phyloP scores from a whole-genome alignment of 2,329 filamentous ascomycete species.

The Stagonosporopsis tanaceti region DNA sequence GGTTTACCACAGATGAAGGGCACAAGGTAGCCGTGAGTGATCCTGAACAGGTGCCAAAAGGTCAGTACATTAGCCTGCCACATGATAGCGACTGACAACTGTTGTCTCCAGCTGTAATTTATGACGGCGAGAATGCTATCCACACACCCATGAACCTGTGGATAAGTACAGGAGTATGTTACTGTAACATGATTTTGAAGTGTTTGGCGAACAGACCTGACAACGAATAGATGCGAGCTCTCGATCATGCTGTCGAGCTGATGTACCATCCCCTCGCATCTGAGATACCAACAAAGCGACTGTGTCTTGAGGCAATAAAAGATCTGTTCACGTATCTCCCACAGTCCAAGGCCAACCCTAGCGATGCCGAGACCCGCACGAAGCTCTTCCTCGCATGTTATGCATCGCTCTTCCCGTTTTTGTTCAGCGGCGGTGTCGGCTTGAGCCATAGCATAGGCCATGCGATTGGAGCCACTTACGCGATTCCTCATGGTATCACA shows the following conservation, averaged over 20 bases:
- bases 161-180: conserved; percentile 58
- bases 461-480: conserved; percentile 63
- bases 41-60: conserved; percentile 54
- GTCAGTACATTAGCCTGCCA: conserved; percentile 14
- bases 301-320: conserved; percentile 57
- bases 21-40: conserved; percentile 60
- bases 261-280: conserved; percentile 63
- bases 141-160: conserved; percentile 61
- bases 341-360: conserved; percentile 56
- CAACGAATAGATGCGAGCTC: conserved; percentile 53
- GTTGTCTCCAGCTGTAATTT: conserved; percentile 53
- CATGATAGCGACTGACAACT: not conserved
- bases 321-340: conserved; percentile 63
- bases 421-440: conserved; percentile 60
- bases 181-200: not conserved
- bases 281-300: conserved; percentile 58
- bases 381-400: conserved; percentile 63
- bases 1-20: conserved; percentile 60
- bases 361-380: conserved; percentile 59
- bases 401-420: conserved; percentile 57
- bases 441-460: conserved; percentile 60
- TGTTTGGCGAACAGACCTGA: conserved; percentile 12
- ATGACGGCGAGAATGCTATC: conserved; percentile 60
- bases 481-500: conserved; percentile 65
- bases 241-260: conserved; percentile 64